Conservation (phyloP, 371 early-diverging fungal genomes). For the Rhizomucor miehei region DNA sequence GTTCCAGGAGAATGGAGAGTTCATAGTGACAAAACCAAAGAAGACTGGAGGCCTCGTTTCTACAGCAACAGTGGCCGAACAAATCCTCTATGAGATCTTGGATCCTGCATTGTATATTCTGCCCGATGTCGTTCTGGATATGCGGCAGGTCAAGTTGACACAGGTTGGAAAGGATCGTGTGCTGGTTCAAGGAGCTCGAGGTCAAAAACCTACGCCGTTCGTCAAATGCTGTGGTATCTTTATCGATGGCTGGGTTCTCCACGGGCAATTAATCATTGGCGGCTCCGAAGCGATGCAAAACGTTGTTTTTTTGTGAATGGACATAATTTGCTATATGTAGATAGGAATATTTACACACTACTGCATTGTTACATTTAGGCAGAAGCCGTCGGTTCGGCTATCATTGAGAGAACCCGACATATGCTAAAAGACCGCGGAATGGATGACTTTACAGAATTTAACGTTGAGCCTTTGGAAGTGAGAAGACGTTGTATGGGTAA, state of each 20-base stretch:
- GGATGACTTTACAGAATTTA: constrained; percentile 49
- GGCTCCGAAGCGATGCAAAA: constrained; percentile 55
- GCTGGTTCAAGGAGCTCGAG: constrained; percentile 64
- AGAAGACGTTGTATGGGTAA: constrained; percentile 64
- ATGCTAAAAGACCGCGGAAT: constrained; percentile 50
- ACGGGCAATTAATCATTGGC: constrained; percentile 64
- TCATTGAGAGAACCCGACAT: constrained; percentile 44
- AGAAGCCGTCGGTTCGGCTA: constrained; percentile 62
- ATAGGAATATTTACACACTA: too few relatives aligned
- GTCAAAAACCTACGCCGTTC: constrained; percentile 59
- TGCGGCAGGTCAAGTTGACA: constrained; percentile 55
- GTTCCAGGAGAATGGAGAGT: constrained; percentile 23
- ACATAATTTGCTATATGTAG: too few relatives aligned
- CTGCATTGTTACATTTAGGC: constrained; percentile 26
- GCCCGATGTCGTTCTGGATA: constrained; percentile 72
- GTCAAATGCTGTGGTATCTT: constrained; percentile 71
- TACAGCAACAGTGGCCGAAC: constrained; percentile 63
- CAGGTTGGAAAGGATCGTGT: constrained; percentile 62
- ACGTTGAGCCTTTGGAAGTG: constrained; percentile 63
- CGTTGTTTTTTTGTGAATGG: not conserved
- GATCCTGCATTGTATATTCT: constrained; percentile 69
- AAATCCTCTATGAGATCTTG: constrained; percentile 69
- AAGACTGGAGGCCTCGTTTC: constrained; percentile 70
- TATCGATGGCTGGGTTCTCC: constrained; percentile 64
- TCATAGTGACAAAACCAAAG: constrained; percentile 66